These are phyloP conservation scores for Tulasnella sp. DNA, from an alignment of 768 basidiomycete species.

Conservation along the genomic window DNA sequence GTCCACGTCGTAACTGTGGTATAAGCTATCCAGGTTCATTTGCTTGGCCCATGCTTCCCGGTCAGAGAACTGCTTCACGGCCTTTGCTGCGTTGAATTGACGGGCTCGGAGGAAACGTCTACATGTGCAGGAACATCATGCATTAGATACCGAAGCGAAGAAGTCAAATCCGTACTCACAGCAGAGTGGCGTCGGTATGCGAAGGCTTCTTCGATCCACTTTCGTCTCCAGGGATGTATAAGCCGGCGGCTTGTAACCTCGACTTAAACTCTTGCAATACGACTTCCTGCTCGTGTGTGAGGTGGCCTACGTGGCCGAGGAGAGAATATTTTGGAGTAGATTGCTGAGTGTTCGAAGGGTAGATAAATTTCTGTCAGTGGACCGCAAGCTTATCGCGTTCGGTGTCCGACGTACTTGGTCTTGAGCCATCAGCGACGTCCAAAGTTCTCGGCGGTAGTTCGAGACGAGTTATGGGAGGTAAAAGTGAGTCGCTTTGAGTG, in stretches of 20 bases:
- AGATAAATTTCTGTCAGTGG: not conserved
- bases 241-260: constrained; percentile 35
- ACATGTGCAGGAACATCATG: not conserved
- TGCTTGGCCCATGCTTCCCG: constrained; percentile 57
- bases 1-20: constrained; percentile 40
- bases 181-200: constrained; percentile 53
- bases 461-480: not conserved
- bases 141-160: not conserved
- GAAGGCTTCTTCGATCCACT: constrained; percentile 29
- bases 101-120: constrained; percentile 82
- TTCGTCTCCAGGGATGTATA: constrained; percentile 34
- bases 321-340: not conserved
- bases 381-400: not conserved
- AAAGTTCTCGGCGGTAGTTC: not conserved
- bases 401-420: not conserved
- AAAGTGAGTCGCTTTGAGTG: not conserved
- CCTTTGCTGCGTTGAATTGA: constrained; percentile 47
- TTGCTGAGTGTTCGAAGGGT: not conserved
- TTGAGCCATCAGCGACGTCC: not conserved
- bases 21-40: constrained; percentile 52
- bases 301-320: constrained; percentile 32
- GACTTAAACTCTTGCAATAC: constrained; percentile 44
- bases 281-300: constrained; percentile 38
- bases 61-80: constrained; percentile 57
- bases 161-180: constrained; percentile 32